These are phyloP conservation scores for Claviceps sp. DNA, from an alignment of 2,329 filamentous ascomycete species.

Conservation along the genomic window DNA sequence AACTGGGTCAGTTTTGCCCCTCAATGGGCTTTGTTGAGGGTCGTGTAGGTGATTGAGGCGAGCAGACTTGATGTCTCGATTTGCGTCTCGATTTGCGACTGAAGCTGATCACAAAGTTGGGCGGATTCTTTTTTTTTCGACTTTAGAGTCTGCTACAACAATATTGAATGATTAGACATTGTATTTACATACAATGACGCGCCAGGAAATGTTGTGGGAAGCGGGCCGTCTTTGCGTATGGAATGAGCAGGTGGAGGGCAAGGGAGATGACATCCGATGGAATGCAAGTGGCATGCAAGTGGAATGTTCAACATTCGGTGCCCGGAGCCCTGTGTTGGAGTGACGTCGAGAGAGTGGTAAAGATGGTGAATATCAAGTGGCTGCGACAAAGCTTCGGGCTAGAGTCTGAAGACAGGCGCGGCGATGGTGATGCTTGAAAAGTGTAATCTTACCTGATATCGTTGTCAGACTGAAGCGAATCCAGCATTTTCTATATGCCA, in stretches of 20 bases:
- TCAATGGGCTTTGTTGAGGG: background rate
- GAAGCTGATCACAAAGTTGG: background rate
- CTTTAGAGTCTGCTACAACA: conserved; percentile 1
- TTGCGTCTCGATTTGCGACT: background rate
- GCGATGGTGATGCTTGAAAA: background rate
- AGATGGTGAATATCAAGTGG: background rate
- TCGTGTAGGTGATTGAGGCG: background rate
- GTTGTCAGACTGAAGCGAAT: background rate
- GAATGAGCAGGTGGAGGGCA: conserved; percentile 10
- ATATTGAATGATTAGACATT: conserved; percentile 6
- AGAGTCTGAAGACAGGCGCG: background rate
- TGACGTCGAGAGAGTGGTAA: background rate
- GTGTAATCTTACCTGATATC: conserved; percentile 1
- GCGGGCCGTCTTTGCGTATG: conserved; percentile 9
- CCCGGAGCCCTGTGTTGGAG: background rate
- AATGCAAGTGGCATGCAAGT: conserved; percentile 2
- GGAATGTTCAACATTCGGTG: background rate
- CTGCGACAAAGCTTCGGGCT: background rate
- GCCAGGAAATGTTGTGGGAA: conserved; percentile 10
- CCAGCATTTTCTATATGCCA: background rate
- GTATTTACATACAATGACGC: background rate
- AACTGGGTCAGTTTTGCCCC: background rate
- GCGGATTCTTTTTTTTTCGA: background rate
- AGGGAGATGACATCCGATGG: conserved; percentile 7
- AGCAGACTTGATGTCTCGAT: background rate